phyloP scores from a whole-genome alignment of 2,329 filamentous ascomycete genomes.

The Pestalotiopsis sp. region DNA sequence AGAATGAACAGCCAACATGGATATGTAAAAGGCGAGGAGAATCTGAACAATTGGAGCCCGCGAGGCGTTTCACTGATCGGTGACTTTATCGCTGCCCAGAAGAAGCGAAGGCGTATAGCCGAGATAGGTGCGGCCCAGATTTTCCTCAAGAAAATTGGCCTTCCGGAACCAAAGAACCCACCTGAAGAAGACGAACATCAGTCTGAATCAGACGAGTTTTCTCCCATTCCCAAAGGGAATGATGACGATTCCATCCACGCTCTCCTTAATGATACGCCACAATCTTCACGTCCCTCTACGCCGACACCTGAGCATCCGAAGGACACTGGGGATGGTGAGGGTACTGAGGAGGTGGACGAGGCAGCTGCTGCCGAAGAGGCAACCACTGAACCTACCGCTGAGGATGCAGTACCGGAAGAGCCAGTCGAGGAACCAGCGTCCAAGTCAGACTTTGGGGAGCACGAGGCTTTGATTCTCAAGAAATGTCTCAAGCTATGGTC shows the following conservation, averaged over 20 bases:
- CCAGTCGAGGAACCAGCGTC: constrained; percentile 14
- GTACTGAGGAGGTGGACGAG: constrained; percentile 20
- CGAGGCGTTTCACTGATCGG: constrained; percentile 88
- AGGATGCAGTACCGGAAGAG: not conserved
- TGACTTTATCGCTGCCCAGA: constrained; percentile 78
- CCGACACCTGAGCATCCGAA: constrained; percentile 19
- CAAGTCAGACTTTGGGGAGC: constrained; percentile 46
- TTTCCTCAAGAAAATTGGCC: constrained; percentile 61
- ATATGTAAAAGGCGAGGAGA: constrained; percentile 95
- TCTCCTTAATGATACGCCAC: constrained; percentile 59
- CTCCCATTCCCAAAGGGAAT: constrained; percentile 33
- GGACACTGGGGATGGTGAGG: not conserved
- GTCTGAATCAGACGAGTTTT: constrained; percentile 34
- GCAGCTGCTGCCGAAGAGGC: constrained; percentile 24
- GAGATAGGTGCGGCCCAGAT: constrained; percentile 79
- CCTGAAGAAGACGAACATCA: constrained; percentile 35
- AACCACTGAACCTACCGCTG: constrained; percentile 19
- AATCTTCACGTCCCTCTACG: constrained; percentile 46
- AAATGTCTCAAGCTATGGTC: constrained; percentile 68
- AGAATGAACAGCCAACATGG: constrained; percentile 93
- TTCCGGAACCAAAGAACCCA: constrained; percentile 42
- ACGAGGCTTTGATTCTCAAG: constrained; percentile 48
- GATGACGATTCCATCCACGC: constrained; percentile 57
- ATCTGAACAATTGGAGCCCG: constrained; percentile 81
- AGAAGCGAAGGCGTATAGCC: constrained; percentile 71